Percentiles rank a stretch among this genome's conserved stretches.
phyloP scores from a whole-genome alignment of 2,329 filamentous ascomycete genomes.

The Nigrospora sphaerica region DNA sequence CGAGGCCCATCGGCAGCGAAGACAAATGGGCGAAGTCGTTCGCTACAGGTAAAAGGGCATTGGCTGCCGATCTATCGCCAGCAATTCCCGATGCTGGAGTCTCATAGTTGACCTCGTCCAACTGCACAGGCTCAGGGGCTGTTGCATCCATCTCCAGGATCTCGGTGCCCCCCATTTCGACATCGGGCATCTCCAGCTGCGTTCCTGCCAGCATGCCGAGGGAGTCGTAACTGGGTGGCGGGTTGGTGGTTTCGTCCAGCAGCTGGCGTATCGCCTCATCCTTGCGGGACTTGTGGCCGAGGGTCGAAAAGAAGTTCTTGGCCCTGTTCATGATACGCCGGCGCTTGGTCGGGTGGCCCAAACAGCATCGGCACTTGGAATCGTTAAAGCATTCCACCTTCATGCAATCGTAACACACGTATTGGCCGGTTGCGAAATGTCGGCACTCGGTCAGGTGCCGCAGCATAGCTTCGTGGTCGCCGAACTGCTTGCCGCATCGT shows the following conservation, averaged over 20 bases:
- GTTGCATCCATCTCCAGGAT: slow-evolving; percentile 46
- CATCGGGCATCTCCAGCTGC: slow-evolving; percentile 14
- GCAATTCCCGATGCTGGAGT: slow-evolving; percentile 1
- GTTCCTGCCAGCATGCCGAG: slow-evolving; percentile 20
- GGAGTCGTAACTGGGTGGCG: slow-evolving; percentile 40
- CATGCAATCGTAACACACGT: slow-evolving; percentile 49
- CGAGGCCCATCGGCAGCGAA: not conserved
- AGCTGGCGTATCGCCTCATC: slow-evolving; percentile 18
- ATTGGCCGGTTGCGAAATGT: slow-evolving; percentile 42
- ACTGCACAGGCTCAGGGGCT: slow-evolving; percentile 26
- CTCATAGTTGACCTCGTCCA: slow-evolving; percentile 18
- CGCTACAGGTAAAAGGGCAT: not conserved
- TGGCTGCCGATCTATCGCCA: not conserved
- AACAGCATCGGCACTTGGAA: slow-evolving; percentile 40
- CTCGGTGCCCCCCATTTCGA: slow-evolving; percentile 41
- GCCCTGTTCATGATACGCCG: slow-evolving; percentile 45
- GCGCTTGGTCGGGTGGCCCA: slow-evolving; percentile 43
- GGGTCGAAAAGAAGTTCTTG: slow-evolving; percentile 45
- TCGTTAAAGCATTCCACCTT: slow-evolving; percentile 44
- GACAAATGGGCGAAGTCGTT: not conserved
- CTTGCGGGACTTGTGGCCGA: slow-evolving; percentile 41
- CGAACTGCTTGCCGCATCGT: slow-evolving; percentile 41
- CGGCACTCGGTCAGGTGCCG: slow-evolving; percentile 42
- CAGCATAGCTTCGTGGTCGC: slow-evolving; percentile 47
- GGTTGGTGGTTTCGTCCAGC: slow-evolving; percentile 22